Evolutionary conservation across 78 protist genomes (phyloP), one percentile per base, ranked within the genome.

Genomic region (Polysphondylium violaceum): DNA sequence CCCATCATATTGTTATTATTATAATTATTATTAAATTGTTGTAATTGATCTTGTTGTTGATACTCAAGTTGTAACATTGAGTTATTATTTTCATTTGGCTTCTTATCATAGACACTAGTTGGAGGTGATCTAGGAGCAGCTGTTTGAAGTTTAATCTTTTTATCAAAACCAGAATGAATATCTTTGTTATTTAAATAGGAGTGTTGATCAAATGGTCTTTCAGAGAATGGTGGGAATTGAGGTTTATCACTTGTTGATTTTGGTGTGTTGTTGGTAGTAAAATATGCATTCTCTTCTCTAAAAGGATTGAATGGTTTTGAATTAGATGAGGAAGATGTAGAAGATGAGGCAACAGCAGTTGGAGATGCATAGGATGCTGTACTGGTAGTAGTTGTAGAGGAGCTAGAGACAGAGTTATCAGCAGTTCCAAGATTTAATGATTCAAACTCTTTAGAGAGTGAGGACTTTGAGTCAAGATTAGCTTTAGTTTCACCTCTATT

Each of bases 221-320:
- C 76, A 2, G 79, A 59, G 14, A 78, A 78, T 56, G 91, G 79
- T 12, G 91, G 77, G 21, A 71, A 67, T 31, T 25, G 23, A 9
- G 27, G 4, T 44, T 56, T 67, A 1, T 5, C 25, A 31, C 33
- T 40, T 1, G 33, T 2, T n/a, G 7, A 12, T 3, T 23, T 2
- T 36, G 31, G 47, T 19, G 53, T 14, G 23, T 35, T 53, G 44
- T 69, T 83, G 21, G 60, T 51, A 55, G 29, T 67, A 59, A 83
- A 83, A 40, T 83, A 83, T 21, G 27, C 43, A 43, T 83, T 83
- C 25, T 83, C 91, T 25, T 38, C 73, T 17, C 76, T 51, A 56
- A 83, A 83, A 6, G 91, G 91, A 58, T 83, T 83, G n/a, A 63
- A 83, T 58, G 91, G 91, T 21, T 43, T 53, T 3, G 63, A 71